phyloP scores from a whole-genome alignment of 305 asterid genomes.

The Nicotiana rustica region DNA sequence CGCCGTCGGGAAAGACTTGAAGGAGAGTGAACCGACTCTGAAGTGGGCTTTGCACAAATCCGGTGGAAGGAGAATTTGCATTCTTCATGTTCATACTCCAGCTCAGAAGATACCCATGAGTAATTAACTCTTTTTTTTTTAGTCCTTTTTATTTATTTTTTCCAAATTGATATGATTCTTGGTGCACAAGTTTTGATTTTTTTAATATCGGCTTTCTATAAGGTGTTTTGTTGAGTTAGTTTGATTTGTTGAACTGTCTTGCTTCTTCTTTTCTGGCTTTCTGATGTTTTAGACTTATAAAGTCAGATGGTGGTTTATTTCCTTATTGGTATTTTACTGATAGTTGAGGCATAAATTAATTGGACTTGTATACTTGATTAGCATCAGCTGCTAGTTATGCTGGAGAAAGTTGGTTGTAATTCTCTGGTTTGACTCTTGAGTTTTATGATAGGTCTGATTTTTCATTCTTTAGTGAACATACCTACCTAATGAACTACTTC shows the following conservation, averaged over 20 bases:
- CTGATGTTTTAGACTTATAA: constrained; percentile 16
- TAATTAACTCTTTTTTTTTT: constrained; percentile 29
- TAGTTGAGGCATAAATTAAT: not conserved
- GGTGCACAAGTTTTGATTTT: constrained; percentile 17
- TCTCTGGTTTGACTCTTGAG: constrained; percentile 20
- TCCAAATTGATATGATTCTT: not conserved
- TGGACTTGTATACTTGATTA: constrained; percentile 1
- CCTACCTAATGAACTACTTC: constrained; percentile 19
- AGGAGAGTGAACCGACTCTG: constrained; percentile 64
- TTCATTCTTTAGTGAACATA: constrained; percentile 5
- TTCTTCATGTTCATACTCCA: constrained; percentile 87
- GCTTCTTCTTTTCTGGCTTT: not conserved
- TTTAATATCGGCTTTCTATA: not conserved
- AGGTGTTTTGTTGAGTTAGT: constrained; percentile 22
- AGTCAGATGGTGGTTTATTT: not conserved
- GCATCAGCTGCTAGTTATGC: constrained; percentile 12
- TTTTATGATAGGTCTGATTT: constrained; percentile 13
- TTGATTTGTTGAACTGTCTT: constrained; percentile 29
- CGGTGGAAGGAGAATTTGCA: constrained; percentile 61
- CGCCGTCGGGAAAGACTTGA: constrained; percentile 79
- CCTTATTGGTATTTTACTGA: not conserved
- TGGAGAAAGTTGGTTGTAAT: constrained; percentile 20
- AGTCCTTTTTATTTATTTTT: not conserved
- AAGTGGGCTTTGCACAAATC: constrained; percentile 77
- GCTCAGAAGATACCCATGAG: constrained; percentile 76